Evolutionary conservation across 345 rosid genomes (phyloP).

Genomic region (Lepidium africanum): DNA sequence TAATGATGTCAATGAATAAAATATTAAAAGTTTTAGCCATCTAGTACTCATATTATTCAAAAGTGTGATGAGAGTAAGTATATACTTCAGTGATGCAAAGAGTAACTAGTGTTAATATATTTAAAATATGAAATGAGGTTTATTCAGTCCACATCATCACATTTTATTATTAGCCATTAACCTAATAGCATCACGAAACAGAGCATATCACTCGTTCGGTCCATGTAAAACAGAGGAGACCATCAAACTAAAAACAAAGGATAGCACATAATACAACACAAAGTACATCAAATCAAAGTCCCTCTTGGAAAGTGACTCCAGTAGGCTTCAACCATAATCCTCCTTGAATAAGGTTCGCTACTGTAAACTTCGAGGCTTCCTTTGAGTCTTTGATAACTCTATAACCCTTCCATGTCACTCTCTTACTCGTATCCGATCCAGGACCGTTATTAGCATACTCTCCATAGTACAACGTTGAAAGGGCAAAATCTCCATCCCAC

Average conservation of each 20-base stretch:
- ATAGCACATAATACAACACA: neutral
- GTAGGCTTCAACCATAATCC: conserved; percentile 55
- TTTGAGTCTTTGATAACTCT: conserved; percentile 31
- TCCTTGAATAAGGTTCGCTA: conserved; percentile 26
- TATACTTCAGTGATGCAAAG: too few relatives aligned
- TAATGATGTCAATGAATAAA: too few relatives aligned
- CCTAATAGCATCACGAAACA: neutral
- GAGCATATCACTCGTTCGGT: neutral
- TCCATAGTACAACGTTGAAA: conserved; percentile 52
- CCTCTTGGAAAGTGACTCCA: conserved; percentile 60
- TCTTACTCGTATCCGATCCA: conserved; percentile 35
- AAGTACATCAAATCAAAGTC: conserved; percentile 25
- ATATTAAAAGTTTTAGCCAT: too few relatives aligned
- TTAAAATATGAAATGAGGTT: too few relatives aligned
- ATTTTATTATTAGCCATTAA: neutral
- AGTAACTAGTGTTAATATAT: too few relatives aligned
- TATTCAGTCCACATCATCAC: neutral
- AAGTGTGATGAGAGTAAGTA: too few relatives aligned
- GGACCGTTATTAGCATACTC: conserved; percentile 56
- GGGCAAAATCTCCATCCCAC: conserved; percentile 43
- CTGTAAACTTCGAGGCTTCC: conserved; percentile 53
- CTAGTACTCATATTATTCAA: too few relatives aligned
- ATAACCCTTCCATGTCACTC: conserved; percentile 53
- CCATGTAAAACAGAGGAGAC: neutral
- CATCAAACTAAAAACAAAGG: conserved; percentile 5